Evolutionary conservation across 768 basidiomycete species (phyloP), one percentile per base, ranked within the genome.

Genomic region (Sporobolomyces roseus): DNA sequence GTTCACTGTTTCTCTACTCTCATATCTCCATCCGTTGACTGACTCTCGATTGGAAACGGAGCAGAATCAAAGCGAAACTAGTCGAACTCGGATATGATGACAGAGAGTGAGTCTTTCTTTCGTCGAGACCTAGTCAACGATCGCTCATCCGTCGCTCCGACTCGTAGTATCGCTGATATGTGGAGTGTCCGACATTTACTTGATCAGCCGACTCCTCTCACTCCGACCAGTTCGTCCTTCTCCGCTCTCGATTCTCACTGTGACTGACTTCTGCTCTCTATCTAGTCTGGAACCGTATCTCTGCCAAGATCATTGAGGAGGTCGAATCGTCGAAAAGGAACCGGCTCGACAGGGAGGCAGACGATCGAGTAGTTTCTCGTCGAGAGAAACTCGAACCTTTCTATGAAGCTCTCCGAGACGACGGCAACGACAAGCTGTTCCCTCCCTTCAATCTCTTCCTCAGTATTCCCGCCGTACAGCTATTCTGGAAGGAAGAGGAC

Each of bases 31-130:
- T 10, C 12, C 23, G 14, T 21, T 46, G 45, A 46, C 7, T 14
- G 23, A 10, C 21, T 46, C 7, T 23, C 45, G 45, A 9, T 9
- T 41, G 38, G 38, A n/a, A n/a, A n/a, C n/a, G n/a, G 38, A 41
- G 23, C 45, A 53, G 52, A 5, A 53, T 53, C 52, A 53, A 53
- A 53, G 52, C 32, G 23, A 53, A 53, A 36, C 30, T 53, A 3
- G 9, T 14, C 30, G 52, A 53, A 21, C 52, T 53, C 32, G 52
- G 52, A 12, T 33, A 53, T 32, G 52, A 53, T 7, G 27, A 53
- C 4, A 19, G 19, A 36, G 52, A 53, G 52, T 53, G 52, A 53
- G 52, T 50, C 38, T 17, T 41, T 23, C 32, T 19, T 9, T 53
- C 33, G 4, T 19, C 17, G 30, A 9, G 13, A 8, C 50, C 25